phyloP scores from a whole-genome alignment of 352 stramenopile species.

The Globisporangium cederbergense region DNA sequence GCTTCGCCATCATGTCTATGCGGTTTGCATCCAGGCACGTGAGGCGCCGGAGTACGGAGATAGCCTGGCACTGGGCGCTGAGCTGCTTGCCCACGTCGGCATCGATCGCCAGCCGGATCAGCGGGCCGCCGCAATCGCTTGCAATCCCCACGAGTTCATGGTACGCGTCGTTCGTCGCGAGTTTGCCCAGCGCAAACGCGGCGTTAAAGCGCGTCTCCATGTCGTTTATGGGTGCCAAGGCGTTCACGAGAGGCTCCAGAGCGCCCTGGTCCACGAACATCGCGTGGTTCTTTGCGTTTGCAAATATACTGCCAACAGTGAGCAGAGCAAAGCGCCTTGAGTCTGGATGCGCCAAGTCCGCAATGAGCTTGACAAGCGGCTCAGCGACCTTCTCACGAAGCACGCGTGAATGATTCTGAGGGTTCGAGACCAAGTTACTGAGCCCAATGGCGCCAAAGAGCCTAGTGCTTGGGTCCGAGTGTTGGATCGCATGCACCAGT shows the following conservation, averaged over 20 bases:
- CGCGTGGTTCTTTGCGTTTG: constrained; percentile 57
- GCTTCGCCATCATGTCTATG: constrained; percentile 67
- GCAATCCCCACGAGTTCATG: constrained; percentile 58
- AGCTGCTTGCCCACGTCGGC: constrained; percentile 33
- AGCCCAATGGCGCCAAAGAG: constrained; percentile 89
- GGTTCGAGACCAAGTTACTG: constrained; percentile 89
- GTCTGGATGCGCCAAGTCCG: constrained; percentile 36
- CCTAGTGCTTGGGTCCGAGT: constrained; percentile 58
- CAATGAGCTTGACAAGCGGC: constrained; percentile 55
- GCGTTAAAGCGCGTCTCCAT: constrained; percentile 93
- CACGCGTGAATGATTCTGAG: constrained; percentile 73
- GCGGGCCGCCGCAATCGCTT: constrained; percentile 41
- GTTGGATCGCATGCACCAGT: constrained; percentile 65
- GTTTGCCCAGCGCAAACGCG: constrained; percentile 91
- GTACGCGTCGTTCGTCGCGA: constrained; percentile 79
- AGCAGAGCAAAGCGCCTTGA: constrained; percentile 80
- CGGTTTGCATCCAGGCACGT: constrained; percentile 79
- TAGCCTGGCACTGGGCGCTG: constrained; percentile 86
- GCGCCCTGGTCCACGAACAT: constrained; percentile 67
- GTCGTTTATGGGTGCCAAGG: constrained; percentile 58
- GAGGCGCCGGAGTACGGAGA: constrained; percentile 88
- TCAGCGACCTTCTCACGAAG: constrained; percentile 54
- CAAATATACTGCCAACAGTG: constrained; percentile 81
- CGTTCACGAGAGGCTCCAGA: constrained; percentile 65
- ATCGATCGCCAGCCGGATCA: constrained; percentile 61